Evolutionary conservation across 2,329 filamentous ascomycete species (phyloP).

Genomic region (Calonectria hawksworthii): DNA sequence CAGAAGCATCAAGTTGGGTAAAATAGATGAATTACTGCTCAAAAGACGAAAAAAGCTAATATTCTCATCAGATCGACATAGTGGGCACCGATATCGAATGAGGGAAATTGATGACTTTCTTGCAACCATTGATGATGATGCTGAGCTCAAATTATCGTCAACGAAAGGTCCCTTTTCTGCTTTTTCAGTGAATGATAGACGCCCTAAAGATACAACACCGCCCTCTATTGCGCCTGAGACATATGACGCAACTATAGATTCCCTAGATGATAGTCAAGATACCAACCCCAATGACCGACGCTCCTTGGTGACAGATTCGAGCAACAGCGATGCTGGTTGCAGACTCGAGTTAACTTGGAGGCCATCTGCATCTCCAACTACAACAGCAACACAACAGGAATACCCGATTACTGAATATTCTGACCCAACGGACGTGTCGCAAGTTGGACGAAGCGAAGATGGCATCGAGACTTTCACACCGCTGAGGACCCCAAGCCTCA

Average conservation of each 20-base stretch:
- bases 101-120: constrained; percentile 26
- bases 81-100: constrained; percentile 13
- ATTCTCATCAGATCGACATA: not conserved
- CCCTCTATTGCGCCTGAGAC: too few species aligned
- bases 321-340: not conserved
- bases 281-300: not conserved
- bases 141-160: not conserved
- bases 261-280: not conserved
- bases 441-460: not conserved
- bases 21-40: not conserved
- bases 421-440: too few species aligned
- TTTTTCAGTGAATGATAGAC: not conserved
- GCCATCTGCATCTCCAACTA: not conserved
- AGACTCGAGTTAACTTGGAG: not conserved
- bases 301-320: not conserved
- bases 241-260: not conserved
- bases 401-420: not conserved
- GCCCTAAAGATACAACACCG: not conserved
- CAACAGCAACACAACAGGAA: not conserved
- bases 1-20: constrained; percentile 26
- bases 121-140: constrained; percentile 17
- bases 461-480: not conserved
- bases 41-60: not conserved
- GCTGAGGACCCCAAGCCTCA: too few species aligned
- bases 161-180: constrained; percentile 24